These are phyloP conservation scores for Fistulina hepatica DNA, from an alignment of 1,284 basidiomycete genomes.

Conservation along the genomic window DNA sequence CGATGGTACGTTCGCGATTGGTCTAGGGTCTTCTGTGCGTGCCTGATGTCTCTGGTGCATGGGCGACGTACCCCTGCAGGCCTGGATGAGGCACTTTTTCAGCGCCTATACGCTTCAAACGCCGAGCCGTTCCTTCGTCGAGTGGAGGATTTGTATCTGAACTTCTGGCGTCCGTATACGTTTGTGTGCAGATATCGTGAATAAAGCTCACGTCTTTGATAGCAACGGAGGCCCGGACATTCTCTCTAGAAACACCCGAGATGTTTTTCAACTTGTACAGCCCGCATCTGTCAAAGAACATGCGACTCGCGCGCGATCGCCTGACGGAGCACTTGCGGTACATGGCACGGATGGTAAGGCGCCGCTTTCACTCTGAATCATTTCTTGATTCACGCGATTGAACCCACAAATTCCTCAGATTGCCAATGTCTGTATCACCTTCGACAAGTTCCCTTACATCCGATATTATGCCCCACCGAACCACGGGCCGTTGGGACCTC, in stretches of 20 bases:
- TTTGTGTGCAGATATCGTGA: slow-evolving; percentile 1
- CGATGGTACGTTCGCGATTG: slow-evolving; percentile 53
- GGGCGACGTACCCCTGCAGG: slow-evolving; percentile 29
- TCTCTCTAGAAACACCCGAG: slow-evolving; percentile 65
- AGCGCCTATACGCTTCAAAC: slow-evolving; percentile 58
- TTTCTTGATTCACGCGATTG: slow-evolving; percentile 9
- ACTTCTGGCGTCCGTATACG: slow-evolving; percentile 66
- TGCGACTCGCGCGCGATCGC: slow-evolving; percentile 49
- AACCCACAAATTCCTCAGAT: slow-evolving; percentile 40
- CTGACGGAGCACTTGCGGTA: slow-evolving; percentile 80
- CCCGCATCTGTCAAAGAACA: slow-evolving; percentile 57
- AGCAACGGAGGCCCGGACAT: slow-evolving; percentile 80
- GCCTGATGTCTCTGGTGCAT: slow-evolving; percentile 5
- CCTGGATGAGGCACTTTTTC: slow-evolving; percentile 64
- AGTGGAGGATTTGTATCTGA: slow-evolving; percentile 78
- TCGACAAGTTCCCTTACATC: slow-evolving; percentile 91
- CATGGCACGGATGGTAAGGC: slow-evolving; percentile 51
- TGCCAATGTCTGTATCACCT: slow-evolving; percentile 80
- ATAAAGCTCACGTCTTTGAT: slow-evolving; percentile 8
- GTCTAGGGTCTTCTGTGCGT: slow-evolving; percentile 4
- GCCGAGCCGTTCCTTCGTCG: slow-evolving; percentile 62
- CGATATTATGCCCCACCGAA: slow-evolving; percentile 86
- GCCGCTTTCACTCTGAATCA: slow-evolving; percentile 12
- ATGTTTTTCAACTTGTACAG: slow-evolving; percentile 83
- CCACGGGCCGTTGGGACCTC: slow-evolving; percentile 79